Evolutionary conservation across 805 yeast species (phyloP).

Genomic region (Wickerhamomyces alni): DNA sequence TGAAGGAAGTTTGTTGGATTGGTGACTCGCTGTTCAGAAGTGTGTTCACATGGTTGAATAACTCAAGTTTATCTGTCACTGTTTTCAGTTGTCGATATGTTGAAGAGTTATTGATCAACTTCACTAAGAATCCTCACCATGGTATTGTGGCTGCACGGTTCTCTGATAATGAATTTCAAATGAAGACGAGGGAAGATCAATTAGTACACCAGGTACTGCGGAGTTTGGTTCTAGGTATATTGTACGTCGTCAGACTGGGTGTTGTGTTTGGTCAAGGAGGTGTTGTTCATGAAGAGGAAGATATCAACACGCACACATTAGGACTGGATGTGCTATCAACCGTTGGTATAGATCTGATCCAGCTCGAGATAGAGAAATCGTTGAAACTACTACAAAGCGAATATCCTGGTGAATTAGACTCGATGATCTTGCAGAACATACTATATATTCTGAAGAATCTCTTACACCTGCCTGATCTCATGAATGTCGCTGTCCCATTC

Average conservation of each 20-base stretch:
- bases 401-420: slow-evolving; percentile 14
- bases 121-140: slow-evolving; percentile 20
- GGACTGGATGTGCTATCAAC: slow-evolving; percentile 38
- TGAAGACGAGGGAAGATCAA: background rate
- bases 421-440: slow-evolving; percentile 14
- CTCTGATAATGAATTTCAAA: slow-evolving; percentile 1
- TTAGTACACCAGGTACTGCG: slow-evolving; percentile 47
- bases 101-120: slow-evolving; percentile 46
- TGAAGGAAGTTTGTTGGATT: slow-evolving; percentile 41
- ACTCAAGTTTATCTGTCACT: slow-evolving; percentile 70
- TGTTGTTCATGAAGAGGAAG: slow-evolving; percentile 73
- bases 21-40: slow-evolving; percentile 48
- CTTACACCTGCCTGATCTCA: slow-evolving; percentile 13
- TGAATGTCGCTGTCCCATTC: slow-evolving; percentile 11
- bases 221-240: slow-evolving; percentile 44
- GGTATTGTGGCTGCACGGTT: slow-evolving; percentile 10
- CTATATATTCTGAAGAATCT: slow-evolving; percentile 16
- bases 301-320: slow-evolving; percentile 59
- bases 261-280: slow-evolving; percentile 44
- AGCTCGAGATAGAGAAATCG: slow-evolving; percentile 26
- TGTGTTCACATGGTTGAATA: slow-evolving; percentile 69
- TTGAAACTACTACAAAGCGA: slow-evolving; percentile 26
- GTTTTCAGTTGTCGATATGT: slow-evolving; percentile 71
- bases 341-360: slow-evolving; percentile 17
- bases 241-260: slow-evolving; percentile 46